Base-by-base conservation (phyloP, 1,284 basidiomycete genomes). In the Hemileia vastatrix region DNA sequence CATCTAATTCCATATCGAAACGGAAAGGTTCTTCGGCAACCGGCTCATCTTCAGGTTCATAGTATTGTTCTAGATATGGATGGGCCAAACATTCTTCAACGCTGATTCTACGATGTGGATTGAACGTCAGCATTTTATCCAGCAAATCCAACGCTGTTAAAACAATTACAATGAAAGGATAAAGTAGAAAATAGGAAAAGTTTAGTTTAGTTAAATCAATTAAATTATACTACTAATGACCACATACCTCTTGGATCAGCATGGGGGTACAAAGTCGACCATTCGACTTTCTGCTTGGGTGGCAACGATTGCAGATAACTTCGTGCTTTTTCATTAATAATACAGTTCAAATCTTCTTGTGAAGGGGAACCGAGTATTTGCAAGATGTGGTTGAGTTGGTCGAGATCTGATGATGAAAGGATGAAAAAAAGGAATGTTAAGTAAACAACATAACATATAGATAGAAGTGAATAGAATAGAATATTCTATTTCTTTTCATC, bases 61-160 rank as follows among this genome's bases (percentile, higher is more conserved):
- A 71, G 57, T 75, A 75, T 1, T 69, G 67, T 33, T 65, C 63
- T 1, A 75, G 65, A 59, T 72, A 74, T 4, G 72, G 72, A 49
- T 75, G 73, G 21, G 51, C 64, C 1, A 75, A 66, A 47, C 71
- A 72, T 60, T 74, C 72, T 32, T 73, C 73, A 2, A 73, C 73
- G 6, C 72, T 70, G 60, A 74, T 61, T 3, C 73, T 67, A 50
- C 70, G 69, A 31, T 66, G 64, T 1, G 73, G 72, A 44, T 70
- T 68, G 19, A 75, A 73, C 6, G 71, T 68, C 5, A 75, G 68
- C 4, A 71, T 71, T 54, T 66, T 67, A 36, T 67, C 45, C 40
- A 75, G 57, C 40, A 75, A 74, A 65, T 75, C 73, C 49, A 74
- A 48, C 18, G 66, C 67, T 4, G n/a, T n/a, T n/a, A n/a, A n/a